Conservation (phyloP, 768 basidiomycete genomes). For the Lentinus tigrinus region DNA sequence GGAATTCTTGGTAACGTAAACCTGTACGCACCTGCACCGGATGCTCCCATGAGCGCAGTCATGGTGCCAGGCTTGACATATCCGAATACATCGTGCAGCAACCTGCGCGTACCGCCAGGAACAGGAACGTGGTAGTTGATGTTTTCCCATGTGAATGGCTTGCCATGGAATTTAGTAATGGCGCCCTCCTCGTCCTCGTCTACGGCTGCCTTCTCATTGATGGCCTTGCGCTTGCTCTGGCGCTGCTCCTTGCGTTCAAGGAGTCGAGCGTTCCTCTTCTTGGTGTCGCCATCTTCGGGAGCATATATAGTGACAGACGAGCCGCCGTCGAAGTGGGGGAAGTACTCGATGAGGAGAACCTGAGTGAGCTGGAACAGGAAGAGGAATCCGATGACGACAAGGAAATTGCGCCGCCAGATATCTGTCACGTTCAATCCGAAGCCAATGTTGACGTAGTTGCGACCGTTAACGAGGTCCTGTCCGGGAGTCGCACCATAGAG, state of each 20-base stretch:
- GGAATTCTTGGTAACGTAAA: constrained; percentile 22
- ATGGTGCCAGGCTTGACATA: constrained; percentile 86
- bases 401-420: constrained; percentile 67
- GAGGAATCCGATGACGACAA: constrained; percentile 71
- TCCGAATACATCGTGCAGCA: constrained; percentile 76
- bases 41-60: constrained; percentile 87
- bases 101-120: constrained; percentile 52
- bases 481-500: constrained; percentile 66
- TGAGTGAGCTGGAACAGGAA: constrained; percentile 69
- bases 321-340: constrained; percentile 53
- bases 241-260: constrained; percentile 51
- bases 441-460: constrained; percentile 57
- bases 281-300: constrained; percentile 54
- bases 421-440: constrained; percentile 50
- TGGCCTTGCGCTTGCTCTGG: constrained; percentile 14
- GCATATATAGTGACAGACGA: constrained; percentile 57
- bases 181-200: constrained; percentile 18
- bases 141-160: constrained; percentile 79
- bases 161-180: constrained; percentile 30
- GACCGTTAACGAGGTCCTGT: constrained; percentile 52
- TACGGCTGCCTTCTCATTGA: constrained; percentile 11
- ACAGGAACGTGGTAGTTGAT: constrained; percentile 78
- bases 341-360: constrained; percentile 62
- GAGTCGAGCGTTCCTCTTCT: constrained; percentile 52
- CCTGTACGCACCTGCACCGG: constrained; percentile 53